Conservation (phyloP, 768 basidiomycete genomes). For the Phlebiopsis flavidoalba region DNA sequence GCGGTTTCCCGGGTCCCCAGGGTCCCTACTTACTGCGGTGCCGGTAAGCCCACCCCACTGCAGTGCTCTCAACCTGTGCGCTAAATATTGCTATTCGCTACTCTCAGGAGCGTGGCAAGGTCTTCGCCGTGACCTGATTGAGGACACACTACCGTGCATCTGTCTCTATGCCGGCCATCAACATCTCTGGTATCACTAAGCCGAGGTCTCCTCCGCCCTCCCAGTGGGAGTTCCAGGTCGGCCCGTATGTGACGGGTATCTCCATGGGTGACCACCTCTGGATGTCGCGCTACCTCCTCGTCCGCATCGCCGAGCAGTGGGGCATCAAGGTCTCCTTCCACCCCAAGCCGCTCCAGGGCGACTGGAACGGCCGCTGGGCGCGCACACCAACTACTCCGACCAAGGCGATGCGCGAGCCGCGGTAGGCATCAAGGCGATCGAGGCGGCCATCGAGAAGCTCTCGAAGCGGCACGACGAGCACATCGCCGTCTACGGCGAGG, state of each 20-base stretch:
- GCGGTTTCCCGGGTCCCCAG: conserved; percentile 98
- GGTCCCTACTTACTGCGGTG: conserved; percentile 99
- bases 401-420: conserved; percentile 85
- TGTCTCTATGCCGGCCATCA: conserved; percentile 91
- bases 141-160: conserved; percentile 98
- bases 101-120: conserved; percentile 85
- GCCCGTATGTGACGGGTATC: conserved; percentile 92
- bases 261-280: conserved; percentile 99
- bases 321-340: conserved; percentile 98
- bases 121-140: conserved; percentile 98
- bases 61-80: background rate
- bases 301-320: conserved; percentile 98
- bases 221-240: conserved; percentile 99
- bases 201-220: conserved; percentile 89
- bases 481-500: conserved; percentile 96
- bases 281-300: conserved; percentile 96
- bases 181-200: conserved; percentile 99
- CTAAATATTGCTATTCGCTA: background rate
- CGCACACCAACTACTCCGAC: conserved; percentile 95
- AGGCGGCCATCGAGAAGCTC: conserved; percentile 91
- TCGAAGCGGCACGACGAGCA: conserved; percentile 88
- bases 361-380: conserved; percentile 99
- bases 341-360: conserved; percentile 94
- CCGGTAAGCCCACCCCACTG: conserved; percentile 52
- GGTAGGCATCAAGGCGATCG: conserved; percentile 91